Evolutionary conservation across 2,329 filamentous ascomycete species (phyloP).

Genomic region (Aspergillus neoniger): DNA sequence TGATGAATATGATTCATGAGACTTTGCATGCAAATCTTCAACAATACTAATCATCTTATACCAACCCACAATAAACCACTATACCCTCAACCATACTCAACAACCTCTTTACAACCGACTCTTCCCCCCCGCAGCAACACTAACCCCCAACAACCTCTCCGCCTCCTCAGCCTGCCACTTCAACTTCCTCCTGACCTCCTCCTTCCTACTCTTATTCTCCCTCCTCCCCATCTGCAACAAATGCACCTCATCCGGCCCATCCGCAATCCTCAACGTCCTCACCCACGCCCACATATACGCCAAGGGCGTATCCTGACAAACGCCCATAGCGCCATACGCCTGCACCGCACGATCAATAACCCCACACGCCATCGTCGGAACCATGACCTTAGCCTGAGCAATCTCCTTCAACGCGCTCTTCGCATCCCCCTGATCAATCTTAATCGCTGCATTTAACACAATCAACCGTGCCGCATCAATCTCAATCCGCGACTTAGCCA

Average conservation of each 20-base stretch:
- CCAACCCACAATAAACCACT: too few species aligned
- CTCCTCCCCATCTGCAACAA: conserved; percentile 60
- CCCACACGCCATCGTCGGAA: conserved; percentile 76
- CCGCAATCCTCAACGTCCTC: conserved; percentile 80
- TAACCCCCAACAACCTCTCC: conserved; percentile 39
- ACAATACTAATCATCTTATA: conserved; percentile 1
- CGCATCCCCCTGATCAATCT: conserved; percentile 86
- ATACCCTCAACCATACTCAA: too few species aligned
- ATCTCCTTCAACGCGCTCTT: conserved; percentile 93
- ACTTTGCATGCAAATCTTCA: conserved; percentile 5
- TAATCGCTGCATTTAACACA: conserved; percentile 91
- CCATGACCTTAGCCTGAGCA: conserved; percentile 89
- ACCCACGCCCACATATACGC: conserved; percentile 80
- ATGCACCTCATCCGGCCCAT: conserved; percentile 97
- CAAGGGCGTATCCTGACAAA: conserved; percentile 91
- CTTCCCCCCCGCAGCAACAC: conserved; percentile 34
- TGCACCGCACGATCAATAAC: conserved; percentile 96
- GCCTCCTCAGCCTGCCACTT: conserved; percentile 45
- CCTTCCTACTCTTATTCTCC: conserved; percentile 55
- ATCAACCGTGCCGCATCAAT: conserved; percentile 88
- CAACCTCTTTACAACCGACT: conserved; percentile 33
- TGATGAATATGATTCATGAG: conserved; percentile 6
- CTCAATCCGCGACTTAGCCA: conserved; percentile 87
- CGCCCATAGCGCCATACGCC: conserved; percentile 84
- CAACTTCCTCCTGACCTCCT: conserved; percentile 45